Percentiles rank a stretch among this genome's conserved stretches.
These are phyloP conservation scores for Anthracocystis setariae DNA, from an alignment of 1,284 basidiomycete species.

Conservation along the genomic window DNA sequence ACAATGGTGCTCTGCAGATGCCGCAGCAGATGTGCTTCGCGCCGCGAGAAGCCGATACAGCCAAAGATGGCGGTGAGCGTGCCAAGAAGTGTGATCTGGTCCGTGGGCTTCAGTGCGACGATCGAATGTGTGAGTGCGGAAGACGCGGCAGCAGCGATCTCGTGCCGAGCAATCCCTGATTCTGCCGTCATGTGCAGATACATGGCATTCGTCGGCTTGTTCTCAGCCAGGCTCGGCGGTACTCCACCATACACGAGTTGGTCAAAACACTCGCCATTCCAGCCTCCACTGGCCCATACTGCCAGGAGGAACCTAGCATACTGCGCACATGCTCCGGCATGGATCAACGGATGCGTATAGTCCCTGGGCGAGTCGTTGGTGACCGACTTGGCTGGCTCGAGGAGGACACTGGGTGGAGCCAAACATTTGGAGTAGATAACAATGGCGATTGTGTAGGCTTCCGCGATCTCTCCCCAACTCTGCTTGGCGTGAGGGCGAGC, in stretches of 20 bases:
- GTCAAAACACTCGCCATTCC: slow-evolving; percentile 66
- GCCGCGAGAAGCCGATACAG: slow-evolving; percentile 58
- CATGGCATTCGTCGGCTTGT: slow-evolving; percentile 42
- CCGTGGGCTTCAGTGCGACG: slow-evolving; percentile 55
- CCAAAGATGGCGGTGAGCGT: slow-evolving; percentile 58
- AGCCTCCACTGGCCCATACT: slow-evolving; percentile 63
- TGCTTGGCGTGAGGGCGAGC: slow-evolving; percentile 42
- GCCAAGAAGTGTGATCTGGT: slow-evolving; percentile 60
- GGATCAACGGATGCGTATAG: slow-evolving; percentile 65
- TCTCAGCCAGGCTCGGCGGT: slow-evolving; percentile 59
- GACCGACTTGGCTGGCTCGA: slow-evolving; percentile 54
- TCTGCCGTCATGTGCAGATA: slow-evolving; percentile 51
- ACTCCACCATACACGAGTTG: slow-evolving; percentile 65
- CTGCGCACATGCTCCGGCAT: slow-evolving; percentile 60
- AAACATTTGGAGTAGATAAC: slow-evolving; percentile 65
- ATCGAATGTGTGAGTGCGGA: slow-evolving; percentile 58
- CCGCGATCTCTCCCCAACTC: slow-evolving; percentile 63
- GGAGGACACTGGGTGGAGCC: slow-evolving; percentile 59
- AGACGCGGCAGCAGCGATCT: slow-evolving; percentile 58
- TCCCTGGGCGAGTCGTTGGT: slow-evolving; percentile 64
- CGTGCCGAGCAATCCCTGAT: slow-evolving; percentile 57
- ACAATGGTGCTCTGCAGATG: slow-evolving; percentile 57
- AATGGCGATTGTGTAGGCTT: slow-evolving; percentile 63
- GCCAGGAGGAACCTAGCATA: slow-evolving; percentile 64
- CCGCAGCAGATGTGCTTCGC: slow-evolving; percentile 58